These are phyloP conservation scores for Salix exigua DNA, from an alignment of 345 rosid genomes.

Conservation along the genomic window DNA sequence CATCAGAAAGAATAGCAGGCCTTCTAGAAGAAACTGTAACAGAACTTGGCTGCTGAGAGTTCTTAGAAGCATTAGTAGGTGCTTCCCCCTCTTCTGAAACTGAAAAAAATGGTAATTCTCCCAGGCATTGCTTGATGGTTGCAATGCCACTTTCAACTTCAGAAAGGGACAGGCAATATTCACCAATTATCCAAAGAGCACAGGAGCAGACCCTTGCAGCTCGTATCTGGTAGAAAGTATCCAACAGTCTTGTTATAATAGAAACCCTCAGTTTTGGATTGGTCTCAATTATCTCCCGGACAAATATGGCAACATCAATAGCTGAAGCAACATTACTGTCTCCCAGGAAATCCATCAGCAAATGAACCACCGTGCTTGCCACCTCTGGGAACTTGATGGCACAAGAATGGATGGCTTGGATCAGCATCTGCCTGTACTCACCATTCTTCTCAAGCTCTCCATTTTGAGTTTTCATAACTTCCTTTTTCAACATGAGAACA, in stretches of 20 bases:
- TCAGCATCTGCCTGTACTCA: slow-evolving; percentile 88
- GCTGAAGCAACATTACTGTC: slow-evolving; percentile 89
- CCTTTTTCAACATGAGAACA: slow-evolving; percentile 74
- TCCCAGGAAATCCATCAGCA: slow-evolving; percentile 88
- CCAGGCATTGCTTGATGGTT: slow-evolving; percentile 82
- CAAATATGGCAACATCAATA: slow-evolving; percentile 69
- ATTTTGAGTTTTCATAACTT: slow-evolving; percentile 83
- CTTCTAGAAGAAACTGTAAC: slow-evolving; percentile 67
- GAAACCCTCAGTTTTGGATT: slow-evolving; percentile 82
- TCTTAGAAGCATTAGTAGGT: slow-evolving; percentile 52
- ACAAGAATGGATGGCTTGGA: slow-evolving; percentile 87
- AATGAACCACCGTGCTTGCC: slow-evolving; percentile 89
- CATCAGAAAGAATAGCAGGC: slow-evolving; percentile 87
- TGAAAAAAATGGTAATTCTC: slow-evolving; percentile 76
- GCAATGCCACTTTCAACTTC: slow-evolving; percentile 81
- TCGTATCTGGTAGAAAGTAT: slow-evolving; percentile 83
- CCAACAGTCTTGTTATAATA: slow-evolving; percentile 77
- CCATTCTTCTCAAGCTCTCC: slow-evolving; percentile 92
- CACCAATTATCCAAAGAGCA: slow-evolving; percentile 93
- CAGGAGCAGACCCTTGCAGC: slow-evolving; percentile 82
- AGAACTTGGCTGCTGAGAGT: slow-evolving; percentile 48
- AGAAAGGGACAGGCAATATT: slow-evolving; percentile 78
- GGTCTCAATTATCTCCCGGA: slow-evolving; percentile 81
- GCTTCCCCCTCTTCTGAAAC: slow-evolving; percentile 65
- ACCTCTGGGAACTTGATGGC: slow-evolving; percentile 92